These are phyloP conservation scores for Aspergillus proliferans DNA, from an alignment of 2,329 filamentous ascomycete genomes.

Conservation along the genomic window DNA sequence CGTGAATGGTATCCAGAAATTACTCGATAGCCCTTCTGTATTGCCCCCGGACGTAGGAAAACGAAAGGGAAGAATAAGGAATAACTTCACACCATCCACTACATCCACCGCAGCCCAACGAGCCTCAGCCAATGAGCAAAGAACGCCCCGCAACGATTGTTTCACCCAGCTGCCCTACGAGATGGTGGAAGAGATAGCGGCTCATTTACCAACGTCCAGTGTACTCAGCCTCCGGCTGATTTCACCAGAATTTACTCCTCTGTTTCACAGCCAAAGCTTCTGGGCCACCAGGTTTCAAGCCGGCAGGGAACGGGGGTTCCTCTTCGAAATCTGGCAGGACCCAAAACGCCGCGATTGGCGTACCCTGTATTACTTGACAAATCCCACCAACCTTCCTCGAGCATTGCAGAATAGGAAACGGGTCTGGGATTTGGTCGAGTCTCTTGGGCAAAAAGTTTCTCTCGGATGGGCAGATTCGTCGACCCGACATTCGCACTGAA, in stretches of 20 bases:
- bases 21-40: neutral
- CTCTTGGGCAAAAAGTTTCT: neutral
- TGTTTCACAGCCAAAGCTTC: constrained; percentile 5
- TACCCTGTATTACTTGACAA: neutral
- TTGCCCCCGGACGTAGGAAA: neutral
- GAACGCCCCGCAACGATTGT: neutral
- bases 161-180: constrained; percentile 6
- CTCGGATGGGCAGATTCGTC: neutral
- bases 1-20: too few relatives aligned
- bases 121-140: neutral
- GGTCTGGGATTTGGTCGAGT: neutral
- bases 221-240: constrained; percentile 1
- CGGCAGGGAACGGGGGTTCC: constrained; percentile 3
- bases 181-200: constrained; percentile 5
- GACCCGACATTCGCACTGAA: neutral
- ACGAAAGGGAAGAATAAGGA: neutral
- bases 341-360: constrained; percentile 4
- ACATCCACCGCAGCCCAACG: neutral
- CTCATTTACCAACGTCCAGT: constrained; percentile 1
- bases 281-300: constrained; percentile 4
- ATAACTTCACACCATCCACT: neutral
- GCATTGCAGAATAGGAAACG: neutral
- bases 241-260: constrained; percentile 3
- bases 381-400: constrained; percentile 2
- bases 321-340: constrained; percentile 4